Evolutionary conservation across 2,329 filamentous ascomycete genomes (phyloP), one percentile per base, ranked within the genome.

Genomic region (Coccinonectria pachysandricola): DNA sequence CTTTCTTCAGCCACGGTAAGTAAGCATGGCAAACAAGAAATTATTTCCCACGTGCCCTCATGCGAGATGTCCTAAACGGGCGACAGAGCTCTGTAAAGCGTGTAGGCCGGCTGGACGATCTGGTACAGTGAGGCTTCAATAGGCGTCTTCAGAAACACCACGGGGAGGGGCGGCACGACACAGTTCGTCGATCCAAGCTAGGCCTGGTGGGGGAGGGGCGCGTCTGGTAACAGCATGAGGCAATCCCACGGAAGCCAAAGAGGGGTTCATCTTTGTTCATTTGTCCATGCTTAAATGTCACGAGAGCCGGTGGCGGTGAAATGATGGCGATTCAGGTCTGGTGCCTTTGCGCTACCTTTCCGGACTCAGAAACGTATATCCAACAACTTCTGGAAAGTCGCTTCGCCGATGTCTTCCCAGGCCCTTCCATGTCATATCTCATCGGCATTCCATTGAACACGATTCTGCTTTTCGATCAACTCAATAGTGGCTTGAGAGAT

Each of bases 161-260:
- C 50, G 50, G 36, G 50, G 42, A 40, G 32, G 38, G 39, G 37
- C 26, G 25, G 39, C 33, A 43, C 38, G 36, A 45, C 26, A 36
- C 34, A 42, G 50, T 52, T 53, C 38, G 48, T 44, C 36, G 36
- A 42, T 34, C 34, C 23, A 30, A 10, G 21, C 26, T 29, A 21
- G 36, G 28, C 27, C 26, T 37, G 24, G 27, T 36, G 35, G 45
- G 39, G 37, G 36, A 39, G 45, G 44, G 38, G 43, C 40, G n/a
- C n/a, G n/a, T n/a, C n/a, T n/a, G n/a, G n/a, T n/a, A n/a, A n/a
- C n/a, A n/a, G n/a, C n/a, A n/a, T n/a, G n/a, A n/a, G n/a, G n/a
- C n/a, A n/a, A n/a, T n/a, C n/a, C n/a, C n/a, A n/a, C n/a, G 40
- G 39, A 33, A 36, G 24, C 28, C 23, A 39, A 42, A 40, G 40